Conservation (phyloP, 2,329 filamentous ascomycete genomes). For the Pseudogymnoascus verrucosus region DNA sequence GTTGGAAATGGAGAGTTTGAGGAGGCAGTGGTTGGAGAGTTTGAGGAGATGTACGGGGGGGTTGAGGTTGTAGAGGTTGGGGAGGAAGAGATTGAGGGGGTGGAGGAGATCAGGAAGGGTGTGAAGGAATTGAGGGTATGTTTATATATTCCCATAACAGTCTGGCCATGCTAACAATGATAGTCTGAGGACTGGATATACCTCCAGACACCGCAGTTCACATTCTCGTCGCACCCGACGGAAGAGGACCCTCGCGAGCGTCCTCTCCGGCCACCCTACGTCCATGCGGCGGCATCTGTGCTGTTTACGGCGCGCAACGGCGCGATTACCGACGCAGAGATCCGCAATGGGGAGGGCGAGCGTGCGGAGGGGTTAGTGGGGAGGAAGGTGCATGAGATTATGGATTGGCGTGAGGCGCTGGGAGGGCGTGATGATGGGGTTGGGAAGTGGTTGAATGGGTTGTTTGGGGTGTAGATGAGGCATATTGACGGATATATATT, state of each 20-base stretch:
- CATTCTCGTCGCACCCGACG: conserved; percentile 54
- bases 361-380: conserved; percentile 7
- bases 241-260: conserved; percentile 45
- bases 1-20: conserved; percentile 42
- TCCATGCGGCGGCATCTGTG: conserved; percentile 36
- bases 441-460: neutral
- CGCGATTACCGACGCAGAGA: conserved; percentile 15
- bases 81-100: conserved; percentile 36
- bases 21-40: conserved; percentile 54
- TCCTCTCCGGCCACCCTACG: conserved; percentile 39
- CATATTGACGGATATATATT: neutral
- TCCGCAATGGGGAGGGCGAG: neutral
- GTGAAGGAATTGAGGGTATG: conserved; percentile 53
- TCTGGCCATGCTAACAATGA: conserved; percentile 20
- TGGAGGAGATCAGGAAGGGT: conserved; percentile 52
- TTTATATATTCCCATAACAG: neutral
- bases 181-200: conserved; percentile 69
- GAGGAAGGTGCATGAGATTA: conserved; percentile 42
- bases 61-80: conserved; percentile 28
- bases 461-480: conserved; percentile 2
- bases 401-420: conserved; percentile 28
- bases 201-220: conserved; percentile 78
- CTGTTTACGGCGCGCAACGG: conserved; percentile 20
- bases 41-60: conserved; percentile 56
- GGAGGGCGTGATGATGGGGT: neutral